Conservation (phyloP, 208 protist species). For the Naegleria gruberi region DNA sequence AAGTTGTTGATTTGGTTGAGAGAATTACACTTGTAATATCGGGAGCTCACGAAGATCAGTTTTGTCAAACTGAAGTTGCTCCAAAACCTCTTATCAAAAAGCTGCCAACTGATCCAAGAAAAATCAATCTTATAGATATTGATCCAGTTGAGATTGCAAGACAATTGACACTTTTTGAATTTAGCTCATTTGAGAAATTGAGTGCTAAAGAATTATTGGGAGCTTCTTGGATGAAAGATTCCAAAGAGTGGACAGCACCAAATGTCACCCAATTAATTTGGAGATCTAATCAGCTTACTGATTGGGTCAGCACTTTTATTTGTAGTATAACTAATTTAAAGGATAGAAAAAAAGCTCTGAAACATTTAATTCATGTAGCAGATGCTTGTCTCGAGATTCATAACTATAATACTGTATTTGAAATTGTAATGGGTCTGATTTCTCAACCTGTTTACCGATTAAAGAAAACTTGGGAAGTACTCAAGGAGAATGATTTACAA, state of each 20-base stretch:
- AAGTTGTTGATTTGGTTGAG: background rate
- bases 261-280: slow-evolving; percentile 33
- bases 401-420: slow-evolving; percentile 34
- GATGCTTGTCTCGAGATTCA: slow-evolving; percentile 25
- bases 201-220: slow-evolving; percentile 24
- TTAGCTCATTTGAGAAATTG: slow-evolving; percentile 29
- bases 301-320: slow-evolving; percentile 23
- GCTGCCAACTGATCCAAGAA: background rate
- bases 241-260: slow-evolving; percentile 20
- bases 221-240: slow-evolving; percentile 26
- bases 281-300: slow-evolving; percentile 28
- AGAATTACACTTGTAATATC: background rate
- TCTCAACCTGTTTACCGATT: slow-evolving; percentile 26
- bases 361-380: slow-evolving; percentile 35
- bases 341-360: slow-evolving; percentile 27
- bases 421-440: slow-evolving; percentile 26
- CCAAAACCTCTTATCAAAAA: background rate
- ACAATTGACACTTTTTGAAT: slow-evolving; percentile 28
- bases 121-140: slow-evolving; percentile 1
- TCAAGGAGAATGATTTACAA: background rate
- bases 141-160: slow-evolving; percentile 21
- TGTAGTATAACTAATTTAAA: slow-evolving; percentile 20
- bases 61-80: background rate
- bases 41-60: background rate
- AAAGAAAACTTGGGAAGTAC: slow-evolving; percentile 33